phyloP scores from a whole-genome alignment of 192 early-diverging fungal species.

The Geosiphon pyriformis region DNA sequence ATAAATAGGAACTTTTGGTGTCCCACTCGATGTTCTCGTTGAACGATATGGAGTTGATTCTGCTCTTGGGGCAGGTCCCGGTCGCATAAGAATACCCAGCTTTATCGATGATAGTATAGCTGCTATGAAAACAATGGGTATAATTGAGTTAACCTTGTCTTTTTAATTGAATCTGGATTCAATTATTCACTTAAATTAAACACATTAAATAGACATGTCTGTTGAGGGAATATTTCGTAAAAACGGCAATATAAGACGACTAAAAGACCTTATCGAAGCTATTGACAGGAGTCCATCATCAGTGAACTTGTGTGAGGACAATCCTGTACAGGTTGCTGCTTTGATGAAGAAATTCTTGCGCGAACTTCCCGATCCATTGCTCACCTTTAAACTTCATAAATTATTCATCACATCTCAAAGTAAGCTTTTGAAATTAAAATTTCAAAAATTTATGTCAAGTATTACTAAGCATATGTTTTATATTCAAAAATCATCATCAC shows the following conservation, averaged over 20 bases:
- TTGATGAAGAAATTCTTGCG: conserved; percentile 94
- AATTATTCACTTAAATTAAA: not conserved
- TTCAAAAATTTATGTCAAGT: not conserved
- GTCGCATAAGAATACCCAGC: conserved; percentile 70
- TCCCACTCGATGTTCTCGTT: conserved; percentile 76
- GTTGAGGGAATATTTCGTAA: conserved; percentile 96
- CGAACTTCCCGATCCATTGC: conserved; percentile 90
- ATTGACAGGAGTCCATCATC: conserved; percentile 78
- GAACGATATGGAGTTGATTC: conserved; percentile 82
- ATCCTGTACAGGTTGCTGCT: conserved; percentile 89
- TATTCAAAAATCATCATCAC: too few species aligned
- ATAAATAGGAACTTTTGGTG: conserved; percentile 84
- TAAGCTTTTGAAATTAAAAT: conserved; percentile 24
- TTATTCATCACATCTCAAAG: conserved; percentile 79
- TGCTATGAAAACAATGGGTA: conserved; percentile 72
- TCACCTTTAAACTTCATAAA: conserved; percentile 83
- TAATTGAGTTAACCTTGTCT: too few species aligned
- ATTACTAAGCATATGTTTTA: too few species aligned
- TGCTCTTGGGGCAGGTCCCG: conserved; percentile 58
- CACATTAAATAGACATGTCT: conserved; percentile 45
- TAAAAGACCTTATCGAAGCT: conserved; percentile 79
- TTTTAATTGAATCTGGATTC: conserved; percentile 33
- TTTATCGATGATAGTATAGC: conserved; percentile 80
- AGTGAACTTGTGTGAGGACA: conserved; percentile 65
- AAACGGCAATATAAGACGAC: conserved; percentile 91